Evolutionary conservation across 345 rosid genomes (phyloP).

Genomic region (Sonneratia alba): DNA sequence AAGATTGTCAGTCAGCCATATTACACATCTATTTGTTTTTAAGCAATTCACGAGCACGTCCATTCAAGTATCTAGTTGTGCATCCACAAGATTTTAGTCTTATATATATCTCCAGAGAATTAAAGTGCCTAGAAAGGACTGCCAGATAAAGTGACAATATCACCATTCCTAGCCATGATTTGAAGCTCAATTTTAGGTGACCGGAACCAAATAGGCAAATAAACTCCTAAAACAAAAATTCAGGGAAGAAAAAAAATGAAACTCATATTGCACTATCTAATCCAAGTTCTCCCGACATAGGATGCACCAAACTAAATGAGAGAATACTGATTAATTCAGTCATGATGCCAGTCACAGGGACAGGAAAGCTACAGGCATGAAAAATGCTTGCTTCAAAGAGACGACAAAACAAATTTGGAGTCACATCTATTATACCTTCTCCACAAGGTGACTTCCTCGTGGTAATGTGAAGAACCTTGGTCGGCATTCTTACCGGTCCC

Average conservation of each 20-base stretch:
- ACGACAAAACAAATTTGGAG: not conserved
- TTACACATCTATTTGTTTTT: not conserved
- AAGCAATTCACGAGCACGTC: not conserved
- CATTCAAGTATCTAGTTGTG: not conserved
- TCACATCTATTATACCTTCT: constrained; percentile 10
- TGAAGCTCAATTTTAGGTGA: too few relatives aligned
- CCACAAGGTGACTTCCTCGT: constrained; percentile 25
- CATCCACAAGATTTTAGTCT: too few relatives aligned
- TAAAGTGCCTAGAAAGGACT: not conserved
- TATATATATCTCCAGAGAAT: not conserved
- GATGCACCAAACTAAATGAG: too few relatives aligned
- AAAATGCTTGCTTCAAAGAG: not conserved
- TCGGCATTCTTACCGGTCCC: constrained; percentile 23
- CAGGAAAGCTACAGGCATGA: not conserved
- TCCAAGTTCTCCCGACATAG: too few relatives aligned
- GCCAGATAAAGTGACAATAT: too few relatives aligned
- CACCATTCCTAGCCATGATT: too few relatives aligned
- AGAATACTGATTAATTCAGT: too few relatives aligned
- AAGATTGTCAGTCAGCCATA: not conserved
- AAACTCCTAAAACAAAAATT: too few relatives aligned
- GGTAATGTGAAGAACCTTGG: constrained; percentile 19
- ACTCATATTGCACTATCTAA: too few relatives aligned
- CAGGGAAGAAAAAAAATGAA: too few relatives aligned
- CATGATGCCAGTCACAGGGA: too few relatives aligned
- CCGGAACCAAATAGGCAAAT: too few relatives aligned